These are phyloP conservation scores for Niveomyces coronatus DNA, from an alignment of 2,329 filamentous ascomycete genomes.

Conservation along the genomic window DNA sequence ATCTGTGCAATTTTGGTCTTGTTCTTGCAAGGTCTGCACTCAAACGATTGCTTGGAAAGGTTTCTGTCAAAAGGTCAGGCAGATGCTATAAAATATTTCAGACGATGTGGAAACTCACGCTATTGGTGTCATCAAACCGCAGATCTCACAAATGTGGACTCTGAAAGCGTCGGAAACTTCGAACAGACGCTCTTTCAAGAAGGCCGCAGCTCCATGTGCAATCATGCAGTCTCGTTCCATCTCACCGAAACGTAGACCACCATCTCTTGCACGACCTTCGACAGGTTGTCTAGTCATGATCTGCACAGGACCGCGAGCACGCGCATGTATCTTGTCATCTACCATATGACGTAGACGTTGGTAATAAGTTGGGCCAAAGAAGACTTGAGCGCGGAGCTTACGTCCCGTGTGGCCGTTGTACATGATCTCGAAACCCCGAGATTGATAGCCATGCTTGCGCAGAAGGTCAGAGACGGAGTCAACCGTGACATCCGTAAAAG, in stretches of 20 bases:
- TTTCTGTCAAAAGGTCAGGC: conserved; percentile 54
- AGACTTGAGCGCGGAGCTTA: conserved; percentile 89
- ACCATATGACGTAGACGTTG: conserved; percentile 99
- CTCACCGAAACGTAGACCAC: conserved; percentile 98
- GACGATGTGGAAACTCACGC: conserved; percentile 56
- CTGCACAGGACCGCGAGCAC: conserved; percentile 90
- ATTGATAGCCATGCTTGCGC: conserved; percentile 86
- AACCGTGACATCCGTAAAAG: conserved; percentile 95
- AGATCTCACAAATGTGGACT: conserved; percentile 97
- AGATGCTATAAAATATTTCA: too few species aligned
- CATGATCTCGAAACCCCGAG: conserved; percentile 95
- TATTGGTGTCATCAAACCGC: conserved; percentile 96
- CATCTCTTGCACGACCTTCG: conserved; percentile 94
- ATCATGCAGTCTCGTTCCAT: conserved; percentile 99
- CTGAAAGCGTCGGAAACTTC: conserved; percentile 97
- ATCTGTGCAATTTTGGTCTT: conserved; percentile 98
- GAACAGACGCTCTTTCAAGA: conserved; percentile 94
- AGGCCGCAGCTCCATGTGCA: conserved; percentile 93
- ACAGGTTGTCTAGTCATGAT: conserved; percentile 96
- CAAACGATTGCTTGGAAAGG: conserved; percentile 89
- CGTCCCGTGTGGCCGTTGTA: conserved; percentile 96
- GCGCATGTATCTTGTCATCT: conserved; percentile 99
- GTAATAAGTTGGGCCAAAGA: conserved; percentile 97
- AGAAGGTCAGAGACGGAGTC: conserved; percentile 83
- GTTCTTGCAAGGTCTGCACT: conserved; percentile 96